Evolutionary conservation across 1,139 yeast species (phyloP).

Genomic region (Pneumocystis murina): DNA sequence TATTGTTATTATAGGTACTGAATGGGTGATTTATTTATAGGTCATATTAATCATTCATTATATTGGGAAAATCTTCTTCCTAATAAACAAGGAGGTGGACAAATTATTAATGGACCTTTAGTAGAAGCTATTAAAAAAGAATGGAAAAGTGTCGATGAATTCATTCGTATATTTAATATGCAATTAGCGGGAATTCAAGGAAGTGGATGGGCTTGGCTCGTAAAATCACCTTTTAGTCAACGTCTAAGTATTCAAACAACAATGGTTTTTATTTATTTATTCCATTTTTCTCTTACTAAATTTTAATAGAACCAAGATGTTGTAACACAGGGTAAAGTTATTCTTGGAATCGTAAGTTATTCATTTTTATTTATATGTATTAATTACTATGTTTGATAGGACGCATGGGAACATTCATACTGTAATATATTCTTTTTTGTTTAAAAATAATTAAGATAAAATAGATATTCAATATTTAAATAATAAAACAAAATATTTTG

Average conservation of each 20-base stretch:
- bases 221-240: slow-evolving; percentile 71
- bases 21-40: not conserved
- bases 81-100: slow-evolving; percentile 67
- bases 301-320: slow-evolving; percentile 60
- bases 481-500: slow-evolving; percentile 86
- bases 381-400: slow-evolving; percentile 50
- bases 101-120: slow-evolving; percentile 49
- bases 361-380: not conserved
- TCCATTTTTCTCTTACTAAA: not conserved
- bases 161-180: slow-evolving; percentile 53
- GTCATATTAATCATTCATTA: slow-evolving; percentile 62
- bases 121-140: slow-evolving; percentile 48
- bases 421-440: slow-evolving; percentile 19
- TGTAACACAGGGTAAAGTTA: slow-evolving; percentile 55
- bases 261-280: slow-evolving; percentile 20
- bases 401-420: slow-evolving; percentile 98
- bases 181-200: slow-evolving; percentile 87
- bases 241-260: slow-evolving; percentile 74
- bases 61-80: slow-evolving; percentile 93
- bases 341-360: slow-evolving; percentile 23
- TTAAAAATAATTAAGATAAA: not conserved
- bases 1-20: no score
- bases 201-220: slow-evolving; percentile 95
- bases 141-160: slow-evolving; percentile 64
- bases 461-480: slow-evolving; percentile 74